Conservation (phyloP, 768 basidiomycete species). For the Amanita subjunquillea region DNA sequence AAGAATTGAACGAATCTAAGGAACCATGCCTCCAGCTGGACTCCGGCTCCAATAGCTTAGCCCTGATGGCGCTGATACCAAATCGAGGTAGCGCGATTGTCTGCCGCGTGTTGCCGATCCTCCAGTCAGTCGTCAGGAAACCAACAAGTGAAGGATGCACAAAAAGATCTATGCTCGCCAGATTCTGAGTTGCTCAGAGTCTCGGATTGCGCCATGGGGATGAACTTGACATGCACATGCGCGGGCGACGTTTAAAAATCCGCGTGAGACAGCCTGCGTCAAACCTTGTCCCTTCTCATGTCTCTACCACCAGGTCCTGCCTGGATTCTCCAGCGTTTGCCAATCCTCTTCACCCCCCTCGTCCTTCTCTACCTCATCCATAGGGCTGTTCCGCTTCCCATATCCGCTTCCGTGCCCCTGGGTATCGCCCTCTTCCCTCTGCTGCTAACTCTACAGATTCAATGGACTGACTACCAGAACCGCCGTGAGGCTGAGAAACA, state of each 20-base stretch:
- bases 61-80: no score
- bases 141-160: no score
- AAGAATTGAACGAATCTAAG: no score
- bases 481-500: constrained; percentile 12
- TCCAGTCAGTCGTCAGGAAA: no score
- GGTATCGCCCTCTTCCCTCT: constrained; percentile 9
- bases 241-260: no score
- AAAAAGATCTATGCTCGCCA: no score
- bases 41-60: no score
- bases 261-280: not conserved
- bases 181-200: no score
- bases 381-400: constrained; percentile 7
- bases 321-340: constrained; percentile 9
- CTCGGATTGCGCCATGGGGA: no score
- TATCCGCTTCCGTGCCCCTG: constrained; percentile 6
- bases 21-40: no score
- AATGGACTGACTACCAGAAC: constrained; percentile 10
- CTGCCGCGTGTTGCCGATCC: not conserved
- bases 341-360: constrained; percentile 9
- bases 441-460: constrained; percentile 8
- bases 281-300: not conserved
- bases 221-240: no score
- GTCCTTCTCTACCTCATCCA: constrained; percentile 8
- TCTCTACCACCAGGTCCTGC: constrained; percentile 11
- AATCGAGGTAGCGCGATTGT: no score